Conservation (phyloP, 176 grass and related monocot genomes). For the Dendrocalamus sinicus region DNA sequence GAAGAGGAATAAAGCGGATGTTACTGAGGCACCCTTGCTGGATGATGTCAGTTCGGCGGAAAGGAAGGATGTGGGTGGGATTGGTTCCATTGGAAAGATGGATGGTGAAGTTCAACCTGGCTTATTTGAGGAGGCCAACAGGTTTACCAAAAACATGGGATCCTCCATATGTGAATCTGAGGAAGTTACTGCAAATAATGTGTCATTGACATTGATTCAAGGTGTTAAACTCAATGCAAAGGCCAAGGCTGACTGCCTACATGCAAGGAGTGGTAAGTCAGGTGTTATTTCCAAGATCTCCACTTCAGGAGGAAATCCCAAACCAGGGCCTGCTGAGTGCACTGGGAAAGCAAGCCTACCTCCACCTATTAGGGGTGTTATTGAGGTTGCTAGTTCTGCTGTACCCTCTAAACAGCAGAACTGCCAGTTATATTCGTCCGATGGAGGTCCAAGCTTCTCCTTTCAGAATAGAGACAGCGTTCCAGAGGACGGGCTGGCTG, state of each 20-base stretch:
- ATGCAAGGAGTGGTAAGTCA: neutral
- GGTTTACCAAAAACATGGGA: neutral
- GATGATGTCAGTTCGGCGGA: neutral
- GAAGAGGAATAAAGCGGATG: conserved; percentile 7
- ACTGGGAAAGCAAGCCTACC: neutral
- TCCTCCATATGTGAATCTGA: neutral
- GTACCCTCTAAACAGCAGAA: no score
- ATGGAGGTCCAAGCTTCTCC: neutral
- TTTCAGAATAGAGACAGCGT: neutral
- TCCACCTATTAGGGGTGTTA: neutral
- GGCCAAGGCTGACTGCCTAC: neutral
- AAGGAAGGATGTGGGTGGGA: conserved; percentile 8
- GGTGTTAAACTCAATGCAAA: neutral
- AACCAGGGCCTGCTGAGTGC: neutral
- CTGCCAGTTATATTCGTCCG: no score
- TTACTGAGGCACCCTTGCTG: neutral
- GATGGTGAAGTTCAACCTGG: neutral
- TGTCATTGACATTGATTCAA: neutral
- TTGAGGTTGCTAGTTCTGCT: neutral
- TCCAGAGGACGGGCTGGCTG: neutral
- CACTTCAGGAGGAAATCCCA: neutral
- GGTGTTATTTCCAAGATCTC: neutral
- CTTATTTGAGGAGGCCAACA: neutral
- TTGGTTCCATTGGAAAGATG: conserved; percentile 3
- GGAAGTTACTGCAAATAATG: neutral